Evolutionary conservation across 768 basidiomycete species (phyloP).

Genomic region (Agaricus sinodeliciosus): DNA sequence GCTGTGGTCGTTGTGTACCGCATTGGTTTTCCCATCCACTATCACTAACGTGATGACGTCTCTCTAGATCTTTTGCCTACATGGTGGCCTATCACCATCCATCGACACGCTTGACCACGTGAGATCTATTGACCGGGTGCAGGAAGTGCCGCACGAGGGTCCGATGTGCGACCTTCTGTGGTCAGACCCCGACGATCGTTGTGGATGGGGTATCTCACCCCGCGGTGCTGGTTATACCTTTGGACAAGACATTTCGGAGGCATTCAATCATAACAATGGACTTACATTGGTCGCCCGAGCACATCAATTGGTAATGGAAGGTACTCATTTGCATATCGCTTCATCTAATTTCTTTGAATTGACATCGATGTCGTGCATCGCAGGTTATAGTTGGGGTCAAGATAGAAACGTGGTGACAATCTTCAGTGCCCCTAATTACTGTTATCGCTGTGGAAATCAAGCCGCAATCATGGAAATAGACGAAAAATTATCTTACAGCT

Average conservation of each 20-base stretch:
- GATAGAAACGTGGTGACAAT: slow-evolving; percentile 99
- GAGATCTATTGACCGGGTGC: slow-evolving; percentile 96
- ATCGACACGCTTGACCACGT: slow-evolving; percentile 99
- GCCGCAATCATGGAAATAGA: slow-evolving; percentile 99
- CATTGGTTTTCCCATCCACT: slow-evolving; percentile 5
- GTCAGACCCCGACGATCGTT: slow-evolving; percentile 99
- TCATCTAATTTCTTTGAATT: not conserved
- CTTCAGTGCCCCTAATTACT: slow-evolving; percentile 99
- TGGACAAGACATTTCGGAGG: slow-evolving; percentile 98
- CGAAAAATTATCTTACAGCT: slow-evolving; percentile 92
- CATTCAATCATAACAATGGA: slow-evolving; percentile 99
- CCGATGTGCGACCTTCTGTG: slow-evolving; percentile 99
- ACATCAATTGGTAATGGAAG: slow-evolving; percentile 96
- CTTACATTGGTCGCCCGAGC: slow-evolving; percentile 92
- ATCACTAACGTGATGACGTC: slow-evolving; percentile 10
- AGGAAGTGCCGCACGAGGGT: slow-evolving; percentile 99
- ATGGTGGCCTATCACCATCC: slow-evolving; percentile 95
- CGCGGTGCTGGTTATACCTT: slow-evolving; percentile 99
- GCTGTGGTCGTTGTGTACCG: slow-evolving; percentile 1
- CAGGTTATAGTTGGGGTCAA: slow-evolving; percentile 96
- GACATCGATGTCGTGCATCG: not conserved
- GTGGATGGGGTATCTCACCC: slow-evolving; percentile 99
- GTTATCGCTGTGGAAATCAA: slow-evolving; percentile 99
- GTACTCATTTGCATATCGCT: slow-evolving; percentile 34
- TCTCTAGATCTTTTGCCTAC: slow-evolving; percentile 91